These are phyloP conservation scores for Zygoascus tannicola DNA, from an alignment of 805 yeast genomes.

Conservation along the genomic window DNA sequence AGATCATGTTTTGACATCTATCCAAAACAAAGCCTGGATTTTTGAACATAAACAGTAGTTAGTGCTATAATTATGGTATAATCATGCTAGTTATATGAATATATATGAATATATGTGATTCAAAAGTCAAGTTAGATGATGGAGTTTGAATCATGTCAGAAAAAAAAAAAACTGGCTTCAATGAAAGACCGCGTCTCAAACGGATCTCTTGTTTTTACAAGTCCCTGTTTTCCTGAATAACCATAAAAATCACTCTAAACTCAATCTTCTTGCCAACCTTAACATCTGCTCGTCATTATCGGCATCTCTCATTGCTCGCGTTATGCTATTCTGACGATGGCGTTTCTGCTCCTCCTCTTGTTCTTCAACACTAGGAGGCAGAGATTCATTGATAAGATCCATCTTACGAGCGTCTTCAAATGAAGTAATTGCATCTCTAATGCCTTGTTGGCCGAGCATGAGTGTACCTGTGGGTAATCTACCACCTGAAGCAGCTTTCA, in stretches of 20 bases:
- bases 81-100: neutral
- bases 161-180: neutral
- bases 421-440: conserved; percentile 54
- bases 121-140: neutral
- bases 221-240: neutral
- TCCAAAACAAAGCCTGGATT: too few species aligned
- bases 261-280: conserved; percentile 21
- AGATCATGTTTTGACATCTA: too few species aligned
- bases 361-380: conserved; percentile 63
- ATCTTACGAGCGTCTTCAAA: conserved; percentile 79
- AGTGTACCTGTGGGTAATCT: conserved; percentile 77
- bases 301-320: conserved; percentile 21
- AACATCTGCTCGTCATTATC: conserved; percentile 20
- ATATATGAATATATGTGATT: neutral
- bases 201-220: neutral
- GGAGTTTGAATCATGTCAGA: neutral
- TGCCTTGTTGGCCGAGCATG: conserved; percentile 72
- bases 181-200: neutral
- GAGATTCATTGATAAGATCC: conserved; percentile 74
- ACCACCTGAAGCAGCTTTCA: conserved; percentile 68
- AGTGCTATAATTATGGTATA: neutral
- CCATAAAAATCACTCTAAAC: conserved; percentile 10
- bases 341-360: conserved; percentile 33
- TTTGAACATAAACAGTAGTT: too few species aligned
- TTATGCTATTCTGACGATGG: conserved; percentile 29